Evolutionary conservation across 306 rosid genomes (phyloP), one percentile per base, ranked within the genome.

Genomic region (Citrullus colocynthis): DNA sequence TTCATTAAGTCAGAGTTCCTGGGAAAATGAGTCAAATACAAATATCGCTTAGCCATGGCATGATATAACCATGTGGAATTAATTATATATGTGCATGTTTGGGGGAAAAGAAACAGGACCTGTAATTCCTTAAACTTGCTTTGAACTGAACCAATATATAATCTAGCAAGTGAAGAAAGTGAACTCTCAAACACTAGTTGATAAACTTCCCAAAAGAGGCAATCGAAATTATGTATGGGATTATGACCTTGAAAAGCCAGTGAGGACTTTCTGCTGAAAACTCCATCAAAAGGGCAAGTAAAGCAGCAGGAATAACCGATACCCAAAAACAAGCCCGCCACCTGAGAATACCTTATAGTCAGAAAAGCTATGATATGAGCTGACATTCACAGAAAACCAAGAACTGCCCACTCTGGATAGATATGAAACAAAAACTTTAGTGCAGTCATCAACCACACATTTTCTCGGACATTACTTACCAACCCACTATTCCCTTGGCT

Each of bases 271-370:
- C 98, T 21, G 96, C 93, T 72, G 97, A 95, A 83, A 90, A 89
- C 42, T 83, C 20, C 97, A 95, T 95, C 80, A 85, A 91, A 81
- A 87, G 45, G 49, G 88, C 91, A 80, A 95, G 96, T 85, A 81
- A 75, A 64, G 91, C 92, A 48, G 98, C 95, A 76, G 98, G 98
- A 83, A 95, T 85, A 82, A 80, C 78, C 9, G 98, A 92, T 76
- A 86, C 84, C 97, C 96, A 85, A 82, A 95, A 95, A 85, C 98
- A 95, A 82, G 88, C 86, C 59, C 98, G 96, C 98, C 98, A 95
- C 98, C 97, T 95, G 88, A 83, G 80, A 77, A 51, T 48, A 79
- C 13, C 77, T 28, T 73, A 15, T 13, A 28, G 77, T 72, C 18
- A 72, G 44, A 7, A 73, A 32, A 73, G 42, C n/a, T 13, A 16